Conservation (phyloP, 2,329 filamentous ascomycete species). For the Helminthosporium solani region DNA sequence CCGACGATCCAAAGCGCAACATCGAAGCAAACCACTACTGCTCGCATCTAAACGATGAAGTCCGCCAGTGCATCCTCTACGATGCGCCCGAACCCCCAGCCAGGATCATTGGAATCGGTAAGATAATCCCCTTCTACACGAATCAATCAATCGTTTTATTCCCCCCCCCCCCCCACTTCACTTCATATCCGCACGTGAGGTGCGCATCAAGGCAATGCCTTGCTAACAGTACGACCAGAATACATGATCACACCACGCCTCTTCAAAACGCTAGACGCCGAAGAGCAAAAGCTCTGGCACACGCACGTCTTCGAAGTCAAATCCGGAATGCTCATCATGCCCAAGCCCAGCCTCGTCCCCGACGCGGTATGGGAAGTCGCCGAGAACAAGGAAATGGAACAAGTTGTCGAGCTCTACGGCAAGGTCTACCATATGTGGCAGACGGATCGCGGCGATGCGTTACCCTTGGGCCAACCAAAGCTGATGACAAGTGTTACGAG, state of each 20-base stretch:
- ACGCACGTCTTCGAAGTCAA: constrained; percentile 74
- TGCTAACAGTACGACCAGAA: constrained; percentile 47
- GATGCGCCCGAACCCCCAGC: constrained; percentile 67
- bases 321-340: constrained; percentile 78
- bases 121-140: background rate
- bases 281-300: constrained; percentile 79
- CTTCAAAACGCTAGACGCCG: constrained; percentile 63
- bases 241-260: constrained; percentile 78
- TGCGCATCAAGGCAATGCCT: too few species aligned
- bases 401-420: constrained; percentile 66
- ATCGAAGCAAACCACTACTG: constrained; percentile 88
- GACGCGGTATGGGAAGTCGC: constrained; percentile 69
- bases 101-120: constrained; percentile 69
- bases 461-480: constrained; percentile 62
- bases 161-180: too few species aligned
- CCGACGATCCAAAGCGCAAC: constrained; percentile 65
- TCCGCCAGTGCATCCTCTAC: constrained; percentile 84
- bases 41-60: constrained; percentile 71
- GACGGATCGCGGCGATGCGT: constrained; percentile 68
- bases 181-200: too few species aligned
- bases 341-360: constrained; percentile 57
- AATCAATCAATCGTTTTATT: background rate
- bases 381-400: constrained; percentile 78
- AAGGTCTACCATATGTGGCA: constrained; percentile 89
- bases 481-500: constrained; percentile 64